Evolutionary conservation across 1,139 yeast species (phyloP).

Genomic region (Debaryomyces sp.): DNA sequence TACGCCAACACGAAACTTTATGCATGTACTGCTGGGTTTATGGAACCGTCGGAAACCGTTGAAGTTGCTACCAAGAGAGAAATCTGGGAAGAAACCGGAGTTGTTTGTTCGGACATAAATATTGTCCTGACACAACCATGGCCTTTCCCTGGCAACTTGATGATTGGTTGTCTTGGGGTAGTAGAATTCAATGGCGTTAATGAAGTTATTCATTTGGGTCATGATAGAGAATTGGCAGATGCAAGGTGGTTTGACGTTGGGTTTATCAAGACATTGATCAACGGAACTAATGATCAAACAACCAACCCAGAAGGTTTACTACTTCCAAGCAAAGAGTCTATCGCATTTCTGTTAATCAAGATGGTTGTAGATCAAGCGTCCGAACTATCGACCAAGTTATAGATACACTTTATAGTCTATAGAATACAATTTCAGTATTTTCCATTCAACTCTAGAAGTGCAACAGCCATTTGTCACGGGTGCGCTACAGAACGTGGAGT

Average conservation of each 20-base stretch:
- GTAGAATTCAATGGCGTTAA: constrained; percentile 64
- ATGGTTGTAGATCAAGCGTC: constrained; percentile 42
- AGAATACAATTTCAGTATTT: background rate
- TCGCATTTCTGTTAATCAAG: constrained; percentile 46
- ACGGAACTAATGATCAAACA: constrained; percentile 24
- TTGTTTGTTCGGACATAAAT: constrained; percentile 58
- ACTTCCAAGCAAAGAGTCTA: constrained; percentile 45
- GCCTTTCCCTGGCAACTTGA: constrained; percentile 93
- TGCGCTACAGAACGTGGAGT: constrained; percentile 3
- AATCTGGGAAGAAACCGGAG: constrained; percentile 96
- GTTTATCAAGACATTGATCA: constrained; percentile 51
- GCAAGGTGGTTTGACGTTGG: constrained; percentile 79
- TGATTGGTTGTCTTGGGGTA: constrained; percentile 88
- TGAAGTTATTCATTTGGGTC: constrained; percentile 68
- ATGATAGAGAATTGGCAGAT: constrained; percentile 82
- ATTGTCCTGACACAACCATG: constrained; percentile 84
- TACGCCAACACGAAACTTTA: constrained; percentile 56
- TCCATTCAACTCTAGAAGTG: constrained; percentile 7
- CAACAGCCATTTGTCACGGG: background rate
- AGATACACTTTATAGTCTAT: constrained; percentile 8
- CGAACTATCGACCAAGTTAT: constrained; percentile 8
- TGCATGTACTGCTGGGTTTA: constrained; percentile 90
- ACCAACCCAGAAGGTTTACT: constrained; percentile 43
- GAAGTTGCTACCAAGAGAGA: constrained; percentile 89
- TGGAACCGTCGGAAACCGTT: constrained; percentile 92